Percentiles rank a stretch among this genome's conserved stretches.
Conservation (phyloP, 352 stramenopile species). For the Phytophthora parvispora region DNA sequence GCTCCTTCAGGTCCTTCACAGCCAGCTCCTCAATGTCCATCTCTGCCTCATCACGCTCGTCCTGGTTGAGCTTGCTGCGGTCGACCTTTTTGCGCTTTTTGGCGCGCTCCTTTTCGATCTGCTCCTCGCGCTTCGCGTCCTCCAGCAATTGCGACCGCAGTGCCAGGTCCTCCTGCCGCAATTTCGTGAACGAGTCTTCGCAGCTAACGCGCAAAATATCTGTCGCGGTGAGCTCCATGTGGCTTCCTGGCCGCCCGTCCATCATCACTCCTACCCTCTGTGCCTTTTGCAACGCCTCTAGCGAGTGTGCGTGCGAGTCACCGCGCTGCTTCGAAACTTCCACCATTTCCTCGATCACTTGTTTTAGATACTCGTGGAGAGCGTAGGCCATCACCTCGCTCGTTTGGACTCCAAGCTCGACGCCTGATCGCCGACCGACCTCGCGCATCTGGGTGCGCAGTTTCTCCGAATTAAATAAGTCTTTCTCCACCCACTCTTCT, state of each 20-base stretch:
- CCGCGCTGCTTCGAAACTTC: conserved; percentile 81
- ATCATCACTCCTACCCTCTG: conserved; percentile 30
- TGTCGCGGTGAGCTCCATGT: conserved; percentile 72
- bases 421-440: conserved; percentile 55
- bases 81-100: conserved; percentile 93
- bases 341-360: conserved; percentile 90
- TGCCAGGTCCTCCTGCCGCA: conserved; percentile 73
- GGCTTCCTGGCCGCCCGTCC: conserved; percentile 18
- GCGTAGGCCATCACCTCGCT: conserved; percentile 88
- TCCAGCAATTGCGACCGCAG: conserved; percentile 74
- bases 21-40: conserved; percentile 90
- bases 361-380: conserved; percentile 88
- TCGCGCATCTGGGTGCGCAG: conserved; percentile 69
- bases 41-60: conserved; percentile 87
- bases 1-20: conserved; percentile 86
- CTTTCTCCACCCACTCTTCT: conserved; percentile 82
- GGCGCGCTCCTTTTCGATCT: conserved; percentile 77
- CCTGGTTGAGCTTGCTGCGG: conserved; percentile 76
- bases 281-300: conserved; percentile 62
- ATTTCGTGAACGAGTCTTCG: conserved; percentile 78
- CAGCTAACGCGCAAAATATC: conserved; percentile 90
- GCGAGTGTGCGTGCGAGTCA: conserved; percentile 55
- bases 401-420: conserved; percentile 62
- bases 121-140: conserved; percentile 82
- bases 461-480: conserved; percentile 83